Evolutionary conservation across 2,329 filamentous ascomycete genomes (phyloP).

Genomic region (Coleophoma crateriformis): DNA sequence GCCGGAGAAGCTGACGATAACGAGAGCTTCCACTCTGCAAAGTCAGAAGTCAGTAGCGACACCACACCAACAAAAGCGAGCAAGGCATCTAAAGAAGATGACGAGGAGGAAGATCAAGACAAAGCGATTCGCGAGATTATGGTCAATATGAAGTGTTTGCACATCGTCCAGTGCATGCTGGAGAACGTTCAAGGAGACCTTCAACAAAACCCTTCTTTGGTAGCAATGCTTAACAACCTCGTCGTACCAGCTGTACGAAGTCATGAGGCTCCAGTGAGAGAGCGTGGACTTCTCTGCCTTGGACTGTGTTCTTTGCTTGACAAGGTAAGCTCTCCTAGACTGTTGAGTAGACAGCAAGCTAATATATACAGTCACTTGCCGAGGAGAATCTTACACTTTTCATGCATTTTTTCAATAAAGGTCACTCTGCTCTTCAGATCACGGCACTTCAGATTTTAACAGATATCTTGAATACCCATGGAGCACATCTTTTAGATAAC

Average conservation of each 20-base stretch:
- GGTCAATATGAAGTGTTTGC: constrained; percentile 96
- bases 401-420: constrained; percentile 92
- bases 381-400: constrained; percentile 90
- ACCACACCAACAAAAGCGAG: constrained; percentile 41
- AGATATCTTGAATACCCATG: constrained; percentile 87
- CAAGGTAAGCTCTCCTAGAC: constrained; percentile 41
- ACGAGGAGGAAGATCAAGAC: constrained; percentile 57
- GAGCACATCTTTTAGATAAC: constrained; percentile 65
- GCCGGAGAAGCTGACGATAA: constrained; percentile 52
- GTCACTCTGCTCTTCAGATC: constrained; percentile 82
- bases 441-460: constrained; percentile 88
- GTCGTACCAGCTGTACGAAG: constrained; percentile 92
- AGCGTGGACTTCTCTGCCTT: constrained; percentile 82
- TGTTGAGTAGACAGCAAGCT: constrained; percentile 3
- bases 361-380: constrained; percentile 59
- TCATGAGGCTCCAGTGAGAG: constrained; percentile 86
- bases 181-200: constrained; percentile 85
- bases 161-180: constrained; percentile 96
- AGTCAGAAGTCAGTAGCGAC: constrained; percentile 72
- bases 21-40: constrained; percentile 91
- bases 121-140: constrained; percentile 88
- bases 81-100: constrained; percentile 36
- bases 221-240: constrained; percentile 96
- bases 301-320: constrained; percentile 89
- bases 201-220: constrained; percentile 84